These are phyloP conservation scores for Suillus brevipes DNA, from an alignment of 768 basidiomycete genomes.

Conservation along the genomic window DNA sequence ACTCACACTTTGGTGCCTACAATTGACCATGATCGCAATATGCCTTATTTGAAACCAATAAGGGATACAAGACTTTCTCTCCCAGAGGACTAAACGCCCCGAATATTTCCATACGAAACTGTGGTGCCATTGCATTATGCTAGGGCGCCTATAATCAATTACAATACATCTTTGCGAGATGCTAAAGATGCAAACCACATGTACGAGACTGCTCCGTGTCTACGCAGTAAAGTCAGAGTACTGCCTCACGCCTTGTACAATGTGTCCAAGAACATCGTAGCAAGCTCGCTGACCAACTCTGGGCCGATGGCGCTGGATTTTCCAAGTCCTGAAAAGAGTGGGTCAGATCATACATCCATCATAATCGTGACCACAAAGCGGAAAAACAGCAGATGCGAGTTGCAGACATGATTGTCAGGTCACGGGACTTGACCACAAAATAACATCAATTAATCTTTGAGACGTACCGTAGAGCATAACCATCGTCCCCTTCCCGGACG, in stretches of 20 bases:
- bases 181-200: not conserved
- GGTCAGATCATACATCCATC: not conserved
- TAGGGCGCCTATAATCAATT: not conserved
- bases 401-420: not conserved
- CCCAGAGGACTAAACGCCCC: not conserved
- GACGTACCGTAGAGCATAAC: conserved; percentile 81
- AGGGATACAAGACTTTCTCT: not conserved
- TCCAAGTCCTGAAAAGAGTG: conserved; percentile 59
- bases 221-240: not conserved
- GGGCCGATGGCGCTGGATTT: conserved; percentile 82
- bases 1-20: not conserved
- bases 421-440: not conserved
- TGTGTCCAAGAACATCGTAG: conserved; percentile 79
- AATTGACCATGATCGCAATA: not conserved
- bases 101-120: not conserved
- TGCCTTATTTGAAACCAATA: not conserved
- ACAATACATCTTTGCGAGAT: not conserved
- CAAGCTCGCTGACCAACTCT: conserved; percentile 73
- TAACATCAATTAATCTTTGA: conserved; percentile 22
- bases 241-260: conserved; percentile 70
- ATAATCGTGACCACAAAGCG: not conserved
- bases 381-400: conserved; percentile 1
- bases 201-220: not conserved
- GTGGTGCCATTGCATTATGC: not conserved
- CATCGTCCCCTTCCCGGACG: conserved; percentile 81